Evolutionary conservation across 1,284 basidiomycete species (phyloP), one percentile per base, ranked within the genome.

Genomic region (Nidula niveotomentosa): DNA sequence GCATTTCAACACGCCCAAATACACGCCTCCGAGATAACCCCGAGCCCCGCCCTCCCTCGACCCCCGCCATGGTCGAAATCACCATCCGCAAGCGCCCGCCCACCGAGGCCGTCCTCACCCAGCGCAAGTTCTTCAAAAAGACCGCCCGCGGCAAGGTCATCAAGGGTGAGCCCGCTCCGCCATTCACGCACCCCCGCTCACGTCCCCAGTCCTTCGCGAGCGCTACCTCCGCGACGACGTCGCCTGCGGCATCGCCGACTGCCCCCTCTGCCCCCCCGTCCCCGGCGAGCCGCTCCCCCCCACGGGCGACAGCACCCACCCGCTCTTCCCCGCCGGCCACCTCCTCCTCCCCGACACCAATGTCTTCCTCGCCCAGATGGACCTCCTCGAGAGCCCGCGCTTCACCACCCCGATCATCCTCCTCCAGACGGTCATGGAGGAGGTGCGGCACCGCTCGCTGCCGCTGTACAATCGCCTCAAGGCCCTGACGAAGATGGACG

Each of bases 331-430:
- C 0, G 67, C 77, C 53, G 87, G 91, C 0, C 93, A 98, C 67
- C 96, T 90, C 69, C 70, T 98, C 34, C 76, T 99, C 4, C 90
- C 96, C 12, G 97, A 99, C 71, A 98, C 97, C 23, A 99, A 99
- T 71, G 86, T 98, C 6, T 93, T 98, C 62, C 79, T 99, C 9
- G 86, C 94, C 43, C 95, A 97, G 91, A 96, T 98, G 90, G 96
- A 98, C 71, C 77, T 97, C 50, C 77, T 98, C 44, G 90, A 94
- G 67, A 90, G 91, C 0, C 69, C 76, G 5, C 73, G 88, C 1
- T 93, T 97, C 59, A 79, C 75, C 0, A 77, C 91, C 0, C 91
- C 93, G 0, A 84, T 97, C 53, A 88, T 99, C 52, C 77, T 99
- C 9, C 83, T 98, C 1, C 97, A 99, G 71, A 99, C 96, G 0